A percentile compares a stretch with the other conserved stretches of the same genome.
Evolutionary conservation across 176 grass and related monocot genomes (phyloP).

Genomic region (Lolium rigidum): DNA sequence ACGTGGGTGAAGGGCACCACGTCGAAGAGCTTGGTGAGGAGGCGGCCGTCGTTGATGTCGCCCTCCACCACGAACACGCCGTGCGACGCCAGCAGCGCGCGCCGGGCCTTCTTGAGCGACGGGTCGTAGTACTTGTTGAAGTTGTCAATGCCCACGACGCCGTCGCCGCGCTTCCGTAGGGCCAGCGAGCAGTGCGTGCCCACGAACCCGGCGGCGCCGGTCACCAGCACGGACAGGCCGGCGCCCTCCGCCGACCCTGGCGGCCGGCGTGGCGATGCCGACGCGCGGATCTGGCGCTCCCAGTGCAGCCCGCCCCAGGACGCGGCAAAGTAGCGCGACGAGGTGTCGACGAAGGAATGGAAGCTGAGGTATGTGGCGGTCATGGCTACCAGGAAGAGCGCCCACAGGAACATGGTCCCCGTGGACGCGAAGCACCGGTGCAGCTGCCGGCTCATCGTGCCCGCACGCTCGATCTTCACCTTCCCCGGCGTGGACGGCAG

Average conservation of each 20-base stretch:
- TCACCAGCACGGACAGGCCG: conserved; percentile 67
- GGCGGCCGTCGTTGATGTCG: conserved; percentile 70
- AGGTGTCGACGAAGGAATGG: conserved; percentile 59
- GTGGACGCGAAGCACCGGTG: conserved; percentile 85
- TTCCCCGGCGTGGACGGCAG: conserved; percentile 80
- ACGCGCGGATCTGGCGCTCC: conserved; percentile 70
- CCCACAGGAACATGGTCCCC: conserved; percentile 77
- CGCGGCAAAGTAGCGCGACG: conserved; percentile 60
- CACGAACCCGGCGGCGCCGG: conserved; percentile 73
- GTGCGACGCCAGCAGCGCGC: conserved; percentile 50
- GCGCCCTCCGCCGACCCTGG: conserved; percentile 49
- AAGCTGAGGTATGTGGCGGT: conserved; percentile 77
- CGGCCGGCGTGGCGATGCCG: conserved; percentile 47
- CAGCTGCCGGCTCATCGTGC: conserved; percentile 49
- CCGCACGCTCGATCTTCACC: conserved; percentile 69
- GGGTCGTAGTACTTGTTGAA: conserved; percentile 81
- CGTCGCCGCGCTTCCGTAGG: conserved; percentile 66
- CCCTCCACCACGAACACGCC: conserved; percentile 69
- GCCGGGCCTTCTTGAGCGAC: conserved; percentile 71
- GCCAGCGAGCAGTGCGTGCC: conserved; percentile 61
- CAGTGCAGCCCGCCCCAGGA: conserved; percentile 76
- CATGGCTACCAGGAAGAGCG: conserved; percentile 64
- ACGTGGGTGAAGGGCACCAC: conserved; percentile 72
- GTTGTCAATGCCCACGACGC: conserved; percentile 75
- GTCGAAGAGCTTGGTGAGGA: conserved; percentile 71